phyloP scores from a whole-genome alignment of 2,329 filamentous ascomycete species.

The Bipolaris oryzae region DNA sequence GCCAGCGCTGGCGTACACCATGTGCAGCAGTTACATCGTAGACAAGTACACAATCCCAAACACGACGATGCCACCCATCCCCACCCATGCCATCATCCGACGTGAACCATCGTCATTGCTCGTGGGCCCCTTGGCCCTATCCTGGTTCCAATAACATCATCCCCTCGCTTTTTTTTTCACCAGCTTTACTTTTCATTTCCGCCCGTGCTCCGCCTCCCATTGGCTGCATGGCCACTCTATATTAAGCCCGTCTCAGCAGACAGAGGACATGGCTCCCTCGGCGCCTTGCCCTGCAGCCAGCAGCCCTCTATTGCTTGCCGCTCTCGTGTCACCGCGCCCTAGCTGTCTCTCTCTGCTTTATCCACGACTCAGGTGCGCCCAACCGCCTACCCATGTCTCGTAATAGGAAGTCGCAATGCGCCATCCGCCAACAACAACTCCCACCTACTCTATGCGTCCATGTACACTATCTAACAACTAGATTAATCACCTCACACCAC shows the following conservation, averaged over 20 bases:
- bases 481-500: no score
- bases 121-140: background rate
- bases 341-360: background rate
- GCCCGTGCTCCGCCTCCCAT: slow-evolving; percentile 25
- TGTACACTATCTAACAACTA: no score
- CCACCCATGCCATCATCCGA: background rate
- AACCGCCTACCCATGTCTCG: background rate
- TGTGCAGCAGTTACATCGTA: no score
- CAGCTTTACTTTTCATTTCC: slow-evolving; percentile 13
- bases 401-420: background rate
- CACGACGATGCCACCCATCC: background rate
- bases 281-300: slow-evolving; percentile 21
- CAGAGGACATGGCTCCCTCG: slow-evolving; percentile 14
- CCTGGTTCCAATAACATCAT: slow-evolving; percentile 22
- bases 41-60: no score
- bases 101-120: background rate
- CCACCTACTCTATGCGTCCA: background rate
- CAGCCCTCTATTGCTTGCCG: slow-evolving; percentile 7
- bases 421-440: background rate
- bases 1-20: no score
- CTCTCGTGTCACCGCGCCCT: background rate
- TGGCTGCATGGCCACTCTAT: slow-evolving; percentile 31
- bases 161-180: slow-evolving; percentile 7
- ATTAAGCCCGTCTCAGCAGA: slow-evolving; percentile 27
- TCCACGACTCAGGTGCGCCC: background rate